These are phyloP conservation scores for Talaromyces atroroseus DNA, from an alignment of 2,329 filamentous ascomycete species.

Conservation along the genomic window DNA sequence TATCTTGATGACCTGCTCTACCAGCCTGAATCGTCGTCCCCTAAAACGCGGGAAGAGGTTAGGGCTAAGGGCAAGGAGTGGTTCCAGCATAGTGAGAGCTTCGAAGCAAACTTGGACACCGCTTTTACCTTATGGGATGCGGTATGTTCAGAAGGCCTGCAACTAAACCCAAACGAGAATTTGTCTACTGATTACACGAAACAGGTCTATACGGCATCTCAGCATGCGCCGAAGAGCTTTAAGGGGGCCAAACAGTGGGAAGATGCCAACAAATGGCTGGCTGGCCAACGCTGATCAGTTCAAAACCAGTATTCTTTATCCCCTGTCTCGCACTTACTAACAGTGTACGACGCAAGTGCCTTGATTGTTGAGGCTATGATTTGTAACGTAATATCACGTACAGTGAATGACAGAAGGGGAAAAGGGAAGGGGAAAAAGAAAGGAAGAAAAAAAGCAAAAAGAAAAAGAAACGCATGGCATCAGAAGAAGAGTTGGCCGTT, in stretches of 20 bases:
- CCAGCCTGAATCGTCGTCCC: conserved; percentile 50
- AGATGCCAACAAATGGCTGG: conserved; percentile 57
- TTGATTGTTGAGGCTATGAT: conserved; percentile 2
- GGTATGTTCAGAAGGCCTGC: conserved; percentile 37
- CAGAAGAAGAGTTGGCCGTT: background rate
- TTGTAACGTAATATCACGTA: conserved; percentile 10
- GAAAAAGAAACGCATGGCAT: background rate
- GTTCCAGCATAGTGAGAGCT: conserved; percentile 57
- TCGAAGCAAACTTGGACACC: conserved; percentile 52
- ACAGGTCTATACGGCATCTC: conserved; percentile 55
- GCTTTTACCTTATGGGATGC: conserved; percentile 63
- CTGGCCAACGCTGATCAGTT: conserved; percentile 29
- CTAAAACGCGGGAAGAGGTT: conserved; percentile 45
- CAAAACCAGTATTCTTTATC: background rate
- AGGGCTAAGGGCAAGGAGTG: conserved; percentile 52
- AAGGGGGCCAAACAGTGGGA: conserved; percentile 52
- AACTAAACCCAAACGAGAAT: background rate
- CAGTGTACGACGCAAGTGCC: background rate
- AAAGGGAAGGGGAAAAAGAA: background rate
- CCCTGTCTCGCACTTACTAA: background rate
- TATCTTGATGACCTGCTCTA: conserved; percentile 51
- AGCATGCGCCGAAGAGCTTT: conserved; percentile 48
- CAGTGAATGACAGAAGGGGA: background rate
- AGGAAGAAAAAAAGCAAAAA: no score
- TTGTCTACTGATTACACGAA: conserved; percentile 1